Percentiles rank a stretch among this genome's conserved stretches.
Evolutionary conservation across 768 basidiomycete genomes (phyloP).

Genomic region (Mycena kentingensis): DNA sequence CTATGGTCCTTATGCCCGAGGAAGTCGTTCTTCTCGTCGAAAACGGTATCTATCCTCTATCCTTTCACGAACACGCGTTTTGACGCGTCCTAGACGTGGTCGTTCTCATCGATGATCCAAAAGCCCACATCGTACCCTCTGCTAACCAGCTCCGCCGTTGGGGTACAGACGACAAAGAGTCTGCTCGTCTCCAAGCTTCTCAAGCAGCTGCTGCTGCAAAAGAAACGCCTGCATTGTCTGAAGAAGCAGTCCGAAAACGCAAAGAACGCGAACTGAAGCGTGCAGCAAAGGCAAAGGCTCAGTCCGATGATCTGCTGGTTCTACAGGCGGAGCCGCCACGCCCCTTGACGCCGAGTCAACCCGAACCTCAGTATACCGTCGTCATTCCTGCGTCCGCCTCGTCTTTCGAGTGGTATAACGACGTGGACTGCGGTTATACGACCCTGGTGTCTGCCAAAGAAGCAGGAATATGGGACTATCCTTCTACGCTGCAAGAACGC

Average conservation of each 20-base stretch:
- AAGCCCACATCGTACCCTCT: constrained; percentile 55
- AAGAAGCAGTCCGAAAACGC: constrained; percentile 71
- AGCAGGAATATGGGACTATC: constrained; percentile 80
- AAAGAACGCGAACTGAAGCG: constrained; percentile 62
- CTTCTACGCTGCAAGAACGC: constrained; percentile 60
- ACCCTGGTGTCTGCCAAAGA: constrained; percentile 61
- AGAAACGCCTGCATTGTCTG: constrained; percentile 53
- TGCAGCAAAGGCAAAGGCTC: constrained; percentile 28
- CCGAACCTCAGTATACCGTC: constrained; percentile 47
- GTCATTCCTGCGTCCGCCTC: constrained; percentile 67
- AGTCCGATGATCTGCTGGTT: constrained; percentile 15
- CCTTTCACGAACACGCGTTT: background rate
- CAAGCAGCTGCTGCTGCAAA: constrained; percentile 47
- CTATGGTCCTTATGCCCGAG: constrained; percentile 85
- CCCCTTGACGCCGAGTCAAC: constrained; percentile 3
- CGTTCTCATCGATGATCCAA: constrained; percentile 71
- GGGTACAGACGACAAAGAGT: constrained; percentile 50
- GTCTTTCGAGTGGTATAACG: constrained; percentile 68
- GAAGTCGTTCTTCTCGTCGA: constrained; percentile 87
- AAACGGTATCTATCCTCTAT: constrained; percentile 54
- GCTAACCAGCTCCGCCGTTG: constrained; percentile 51
- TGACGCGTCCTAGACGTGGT: constrained; percentile 59
- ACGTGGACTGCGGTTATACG: constrained; percentile 44
- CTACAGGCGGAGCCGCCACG: constrained; percentile 6
- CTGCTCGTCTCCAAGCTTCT: constrained; percentile 50